Percentiles rank a stretch among this genome's conserved stretches.
phyloP scores from a whole-genome alignment of 208 protist genomes.

The Vickermania spadyakhi region DNA sequence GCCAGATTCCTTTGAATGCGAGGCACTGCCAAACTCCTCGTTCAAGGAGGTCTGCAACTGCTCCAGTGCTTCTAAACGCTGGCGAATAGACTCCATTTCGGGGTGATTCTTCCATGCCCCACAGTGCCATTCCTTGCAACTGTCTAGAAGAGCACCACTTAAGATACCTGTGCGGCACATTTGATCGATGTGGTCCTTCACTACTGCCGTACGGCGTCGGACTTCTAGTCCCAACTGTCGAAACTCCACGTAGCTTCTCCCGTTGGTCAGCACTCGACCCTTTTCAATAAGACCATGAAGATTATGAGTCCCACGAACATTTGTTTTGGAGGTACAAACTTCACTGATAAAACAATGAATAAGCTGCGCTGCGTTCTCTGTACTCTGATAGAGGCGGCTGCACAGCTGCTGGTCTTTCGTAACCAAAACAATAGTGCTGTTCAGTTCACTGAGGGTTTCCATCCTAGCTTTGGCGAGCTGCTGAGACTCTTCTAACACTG shows the following conservation, averaged over 20 bases:
- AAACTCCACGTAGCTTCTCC: background rate
- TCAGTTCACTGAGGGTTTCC: background rate
- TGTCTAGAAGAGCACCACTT: background rate
- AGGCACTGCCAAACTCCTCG: too few species aligned
- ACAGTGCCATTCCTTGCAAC: background rate
- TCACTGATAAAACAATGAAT: background rate
- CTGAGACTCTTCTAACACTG: conserved; percentile 11
- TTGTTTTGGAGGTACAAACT: background rate
- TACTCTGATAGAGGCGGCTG: background rate
- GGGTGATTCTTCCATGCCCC: background rate
- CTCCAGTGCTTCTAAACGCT: background rate
- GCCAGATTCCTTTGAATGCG: too few species aligned
- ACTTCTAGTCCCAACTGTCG: background rate
- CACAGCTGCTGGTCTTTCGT: background rate
- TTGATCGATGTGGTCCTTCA: background rate
- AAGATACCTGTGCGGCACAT: background rate
- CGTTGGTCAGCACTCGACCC: background rate
- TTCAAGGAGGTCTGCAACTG: too few species aligned
- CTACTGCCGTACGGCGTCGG: background rate
- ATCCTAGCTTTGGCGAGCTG: conserved; percentile 5
- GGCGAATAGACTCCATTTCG: background rate
- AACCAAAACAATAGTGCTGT: background rate
- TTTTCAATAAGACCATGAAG: background rate
- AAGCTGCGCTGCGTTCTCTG: background rate
- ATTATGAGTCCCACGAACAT: background rate